Base-by-base conservation (phyloP, 768 basidiomycete genomes). In the Coprinopsis cinerea region DNA sequence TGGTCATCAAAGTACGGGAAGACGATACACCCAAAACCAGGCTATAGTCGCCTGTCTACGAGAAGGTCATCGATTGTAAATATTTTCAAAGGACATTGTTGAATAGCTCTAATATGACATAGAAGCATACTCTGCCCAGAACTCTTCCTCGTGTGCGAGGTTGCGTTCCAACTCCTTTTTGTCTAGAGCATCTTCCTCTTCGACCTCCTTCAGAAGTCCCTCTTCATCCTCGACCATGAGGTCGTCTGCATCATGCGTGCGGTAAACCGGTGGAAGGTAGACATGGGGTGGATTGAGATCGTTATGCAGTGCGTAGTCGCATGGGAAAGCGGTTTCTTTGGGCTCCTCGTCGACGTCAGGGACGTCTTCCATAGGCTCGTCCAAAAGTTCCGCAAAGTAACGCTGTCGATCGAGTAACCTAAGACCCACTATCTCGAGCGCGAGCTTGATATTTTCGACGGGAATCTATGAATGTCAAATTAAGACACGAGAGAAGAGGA, bases 1-100 rank as follows among this genome's bases (percentile, higher is more conserved):
- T 75, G 0, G 71, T 94, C 22, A 77, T 90, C 6, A 74, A 71
- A 44, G 64, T 98, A 42, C 75, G 71, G 46, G 75, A 81, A 23
- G 80, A 83, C 10, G 59, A 59, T 2, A 45, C 27, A 25, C 28
- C 44, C 11, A 27, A 20, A 23, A 17, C 25, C 4, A 45, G 32
- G 20, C 44, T 45, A 15, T 45, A 32, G 20, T 17, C 18, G 37
- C 11, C 18, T 34, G n/a, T 34, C 30, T 9, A 34, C n/a, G n/a
- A n/a, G n/a, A n/a, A n/a, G n/a, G n/a, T n/a, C n/a, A n/a, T n/a
- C n/a, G n/a, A n/a, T n/a, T n/a, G n/a, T n/a, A n/a, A n/a, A n/a
- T n/a, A n/a, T n/a, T n/a, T n/a, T n/a, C n/a, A n/a, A n/a, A n/a
- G n/a, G n/a, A n/a, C n/a, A n/a, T n/a, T 7, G 30, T 32, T 32